Evolutionary conservation across 2,329 filamentous ascomycete species (phyloP).

Genomic region (Penicillium paneum): DNA sequence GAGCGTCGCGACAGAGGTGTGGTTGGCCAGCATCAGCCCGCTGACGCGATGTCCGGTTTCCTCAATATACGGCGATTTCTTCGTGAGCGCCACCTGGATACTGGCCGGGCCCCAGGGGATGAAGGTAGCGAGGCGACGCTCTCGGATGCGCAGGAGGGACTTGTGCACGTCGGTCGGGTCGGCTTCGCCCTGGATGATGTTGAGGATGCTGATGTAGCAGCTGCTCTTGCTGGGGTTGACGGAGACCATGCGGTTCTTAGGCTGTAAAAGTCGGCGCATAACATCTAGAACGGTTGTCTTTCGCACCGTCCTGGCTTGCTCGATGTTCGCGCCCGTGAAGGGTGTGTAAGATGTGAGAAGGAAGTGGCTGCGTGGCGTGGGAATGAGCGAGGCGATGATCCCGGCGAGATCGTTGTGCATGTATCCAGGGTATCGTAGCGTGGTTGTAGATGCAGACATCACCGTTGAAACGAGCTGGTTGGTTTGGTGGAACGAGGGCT

Average conservation of each 20-base stretch:
- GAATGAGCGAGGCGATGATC: constrained; percentile 92
- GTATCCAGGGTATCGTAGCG: constrained; percentile 93
- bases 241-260: constrained; percentile 99
- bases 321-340: constrained; percentile 93
- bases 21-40: constrained; percentile 95
- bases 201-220: constrained; percentile 98
- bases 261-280: constrained; percentile 91
- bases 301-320: constrained; percentile 93
- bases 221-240: constrained; percentile 93
- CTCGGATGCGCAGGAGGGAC: constrained; percentile 90
- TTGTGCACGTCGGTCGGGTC: constrained; percentile 98
- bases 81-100: constrained; percentile 94
- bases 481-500: constrained; percentile 94
- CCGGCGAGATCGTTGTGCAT: constrained; percentile 99
- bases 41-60: constrained; percentile 85
- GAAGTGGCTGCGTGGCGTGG: constrained; percentile 95
- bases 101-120: constrained; percentile 98
- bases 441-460: constrained; percentile 97
- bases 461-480: constrained; percentile 96
- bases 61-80: constrained; percentile 92
- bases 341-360: constrained; percentile 98
- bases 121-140: constrained; percentile 89
- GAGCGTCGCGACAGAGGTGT: constrained; percentile 92
- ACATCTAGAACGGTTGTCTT: constrained; percentile 98
- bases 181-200: constrained; percentile 98